These are phyloP conservation scores for Tieghemostelium lacteum DNA, from an alignment of 78 protist species.

Conservation along the genomic window DNA sequence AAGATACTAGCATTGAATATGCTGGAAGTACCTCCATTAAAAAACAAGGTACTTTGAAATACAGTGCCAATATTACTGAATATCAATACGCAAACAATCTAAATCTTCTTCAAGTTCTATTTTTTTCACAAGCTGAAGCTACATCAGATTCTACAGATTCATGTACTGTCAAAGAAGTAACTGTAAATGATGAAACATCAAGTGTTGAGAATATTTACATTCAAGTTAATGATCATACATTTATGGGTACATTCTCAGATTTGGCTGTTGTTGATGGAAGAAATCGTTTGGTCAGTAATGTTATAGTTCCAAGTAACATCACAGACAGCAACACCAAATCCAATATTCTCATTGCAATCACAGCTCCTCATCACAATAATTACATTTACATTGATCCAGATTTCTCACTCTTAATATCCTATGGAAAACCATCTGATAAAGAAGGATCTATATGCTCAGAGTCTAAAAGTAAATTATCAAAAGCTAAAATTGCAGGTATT, in stretches of 20 bases:
- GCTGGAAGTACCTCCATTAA: too few species aligned
- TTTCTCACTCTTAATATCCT: not conserved
- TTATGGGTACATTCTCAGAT: not conserved
- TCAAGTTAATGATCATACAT: conserved; percentile 1
- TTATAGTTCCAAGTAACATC: not conserved
- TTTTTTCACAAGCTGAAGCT: not conserved
- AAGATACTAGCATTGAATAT: too few species aligned
- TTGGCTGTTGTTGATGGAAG: not conserved
- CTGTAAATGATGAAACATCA: not conserved
- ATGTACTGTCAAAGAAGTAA: conserved; percentile 25
- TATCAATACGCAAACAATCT: too few species aligned
- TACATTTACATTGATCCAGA: not conserved
- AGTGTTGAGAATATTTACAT: not conserved
- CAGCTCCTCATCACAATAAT: not conserved
- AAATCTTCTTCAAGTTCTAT: too few species aligned
- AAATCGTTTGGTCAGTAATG: not conserved
- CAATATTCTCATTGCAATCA: not conserved
- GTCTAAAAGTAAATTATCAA: too few species aligned
- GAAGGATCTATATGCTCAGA: too few species aligned
- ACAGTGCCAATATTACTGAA: too few species aligned
- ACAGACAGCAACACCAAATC: not conserved
- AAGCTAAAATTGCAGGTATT: too few species aligned
- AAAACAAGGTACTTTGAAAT: too few species aligned
- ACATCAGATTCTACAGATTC: not conserved
- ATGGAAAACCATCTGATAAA: not conserved